Conservation (phyloP, 1,284 basidiomycete species). For the Polyporus tsugae region DNA sequence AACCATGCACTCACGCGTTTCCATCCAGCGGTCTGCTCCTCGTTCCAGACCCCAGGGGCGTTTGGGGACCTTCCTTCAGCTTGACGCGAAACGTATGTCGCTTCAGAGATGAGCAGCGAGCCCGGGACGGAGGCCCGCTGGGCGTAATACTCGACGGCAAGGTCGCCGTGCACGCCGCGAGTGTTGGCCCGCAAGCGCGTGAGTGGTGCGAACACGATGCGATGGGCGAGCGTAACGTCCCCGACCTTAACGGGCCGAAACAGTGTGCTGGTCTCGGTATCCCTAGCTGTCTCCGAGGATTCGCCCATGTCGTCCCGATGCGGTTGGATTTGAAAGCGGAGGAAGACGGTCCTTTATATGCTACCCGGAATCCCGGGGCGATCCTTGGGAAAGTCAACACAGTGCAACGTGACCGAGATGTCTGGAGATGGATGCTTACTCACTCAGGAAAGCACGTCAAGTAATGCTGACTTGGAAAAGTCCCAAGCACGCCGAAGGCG, state of each 20-base stretch:
- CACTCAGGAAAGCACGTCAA: neutral
- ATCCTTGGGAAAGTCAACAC: neutral
- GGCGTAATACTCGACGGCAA: conserved; percentile 53
- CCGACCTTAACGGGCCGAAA: conserved; percentile 57
- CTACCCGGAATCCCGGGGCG: neutral
- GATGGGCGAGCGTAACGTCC: conserved; percentile 47
- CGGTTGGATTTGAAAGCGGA: neutral
- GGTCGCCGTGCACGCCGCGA: conserved; percentile 36
- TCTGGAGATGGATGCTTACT: neutral
- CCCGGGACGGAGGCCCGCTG: conserved; percentile 55
- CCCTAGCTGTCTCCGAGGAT: neutral
- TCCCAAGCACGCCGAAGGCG: too few relatives aligned
- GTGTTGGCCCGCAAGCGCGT: conserved; percentile 47
- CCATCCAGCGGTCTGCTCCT: conserved; percentile 56
- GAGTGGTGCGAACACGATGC: conserved; percentile 56
- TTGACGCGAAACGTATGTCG: conserved; percentile 48
- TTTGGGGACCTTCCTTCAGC: conserved; percentile 46
- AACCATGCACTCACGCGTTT: conserved; percentile 45
- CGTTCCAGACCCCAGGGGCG: conserved; percentile 52
- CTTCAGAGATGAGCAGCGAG: conserved; percentile 58
- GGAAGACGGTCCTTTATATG: neutral
- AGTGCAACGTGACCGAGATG: neutral
- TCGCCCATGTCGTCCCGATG: neutral
- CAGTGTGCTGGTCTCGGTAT: conserved; percentile 38
- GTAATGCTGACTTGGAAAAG: neutral